Conservation (phyloP, 1,284 basidiomycete genomes). For the Lignosus rhinocerotis region DNA sequence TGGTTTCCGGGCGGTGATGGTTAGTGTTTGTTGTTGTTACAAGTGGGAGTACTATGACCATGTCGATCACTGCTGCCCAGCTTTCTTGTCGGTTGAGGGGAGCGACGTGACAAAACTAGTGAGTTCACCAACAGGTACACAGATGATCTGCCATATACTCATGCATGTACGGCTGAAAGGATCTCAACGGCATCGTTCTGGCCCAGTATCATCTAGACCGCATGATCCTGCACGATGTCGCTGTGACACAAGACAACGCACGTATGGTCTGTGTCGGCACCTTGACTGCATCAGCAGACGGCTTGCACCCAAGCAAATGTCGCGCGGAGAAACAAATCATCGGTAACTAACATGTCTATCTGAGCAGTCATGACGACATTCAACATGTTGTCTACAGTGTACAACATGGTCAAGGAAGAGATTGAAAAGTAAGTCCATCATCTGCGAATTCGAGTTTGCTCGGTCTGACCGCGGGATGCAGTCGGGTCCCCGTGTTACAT, state of each 20-base stretch:
- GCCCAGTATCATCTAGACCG: conserved; percentile 64
- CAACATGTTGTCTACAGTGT: conserved; percentile 46
- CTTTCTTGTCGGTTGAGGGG: conserved; percentile 59
- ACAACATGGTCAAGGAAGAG: conserved; percentile 63
- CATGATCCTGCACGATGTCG: conserved; percentile 72
- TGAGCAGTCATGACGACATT: neutral
- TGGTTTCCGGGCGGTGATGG: conserved; percentile 74
- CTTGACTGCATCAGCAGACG: conserved; percentile 57
- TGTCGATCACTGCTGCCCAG: conserved; percentile 28
- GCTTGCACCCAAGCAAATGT: conserved; percentile 73
- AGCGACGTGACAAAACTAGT: conserved; percentile 52
- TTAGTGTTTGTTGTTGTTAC: conserved; percentile 25
- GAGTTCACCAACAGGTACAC: conserved; percentile 9
- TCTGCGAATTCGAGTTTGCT: too few relatives aligned
- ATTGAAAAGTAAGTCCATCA: conserved; percentile 62
- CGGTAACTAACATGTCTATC: conserved; percentile 42
- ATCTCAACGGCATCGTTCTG: conserved; percentile 52
- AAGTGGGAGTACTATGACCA: neutral
- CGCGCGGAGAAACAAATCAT: conserved; percentile 76
- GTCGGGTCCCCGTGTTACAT: conserved; percentile 77
- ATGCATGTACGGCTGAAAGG: conserved; percentile 35
- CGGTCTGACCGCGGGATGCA: conserved; percentile 27
- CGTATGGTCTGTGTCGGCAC: conserved; percentile 74
- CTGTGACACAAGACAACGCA: conserved; percentile 65
- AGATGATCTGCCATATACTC: neutral